phyloP scores from a whole-genome alignment of 2,329 filamentous ascomycete genomes.

The Pseudocercospora fijiensis region DNA sequence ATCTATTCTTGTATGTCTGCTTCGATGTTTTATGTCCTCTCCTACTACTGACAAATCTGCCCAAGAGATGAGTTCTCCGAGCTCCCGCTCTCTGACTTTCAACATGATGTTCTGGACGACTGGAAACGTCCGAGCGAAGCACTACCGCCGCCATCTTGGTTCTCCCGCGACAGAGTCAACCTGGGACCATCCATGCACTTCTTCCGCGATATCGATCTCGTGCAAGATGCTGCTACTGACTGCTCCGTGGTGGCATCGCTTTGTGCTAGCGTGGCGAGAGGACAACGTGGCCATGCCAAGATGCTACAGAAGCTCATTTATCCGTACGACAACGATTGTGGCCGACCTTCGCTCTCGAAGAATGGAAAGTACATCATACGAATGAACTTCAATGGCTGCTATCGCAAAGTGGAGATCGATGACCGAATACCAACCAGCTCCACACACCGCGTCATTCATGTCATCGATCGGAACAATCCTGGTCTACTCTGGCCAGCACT shows the following conservation, averaged over 20 bases:
- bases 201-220: slow-evolving; percentile 68
- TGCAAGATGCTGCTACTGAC: slow-evolving; percentile 93
- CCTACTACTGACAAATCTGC: slow-evolving; percentile 20
- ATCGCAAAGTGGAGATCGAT: slow-evolving; percentile 82
- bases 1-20: slow-evolving; percentile 61
- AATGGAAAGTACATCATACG: slow-evolving; percentile 89
- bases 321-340: slow-evolving; percentile 64
- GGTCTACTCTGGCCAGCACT: slow-evolving; percentile 86
- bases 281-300: slow-evolving; percentile 68
- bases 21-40: slow-evolving; percentile 9
- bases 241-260: slow-evolving; percentile 96
- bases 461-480: slow-evolving; percentile 80
- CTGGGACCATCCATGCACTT: slow-evolving; percentile 57
- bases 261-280: slow-evolving; percentile 73
- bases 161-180: slow-evolving; percentile 32
- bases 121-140: slow-evolving; percentile 79
- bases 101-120: slow-evolving; percentile 72
- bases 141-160: slow-evolving; percentile 50
- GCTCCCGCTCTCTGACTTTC: slow-evolving; percentile 71
- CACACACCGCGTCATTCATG: slow-evolving; percentile 74
- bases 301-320: slow-evolving; percentile 71
- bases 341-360: slow-evolving; percentile 62
- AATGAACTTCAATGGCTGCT: slow-evolving; percentile 95
- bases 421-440: slow-evolving; percentile 79
- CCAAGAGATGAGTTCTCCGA: slow-evolving; percentile 60